Conservation (phyloP, 2,329 filamentous ascomycete genomes). For the Fusarium sp. region DNA sequence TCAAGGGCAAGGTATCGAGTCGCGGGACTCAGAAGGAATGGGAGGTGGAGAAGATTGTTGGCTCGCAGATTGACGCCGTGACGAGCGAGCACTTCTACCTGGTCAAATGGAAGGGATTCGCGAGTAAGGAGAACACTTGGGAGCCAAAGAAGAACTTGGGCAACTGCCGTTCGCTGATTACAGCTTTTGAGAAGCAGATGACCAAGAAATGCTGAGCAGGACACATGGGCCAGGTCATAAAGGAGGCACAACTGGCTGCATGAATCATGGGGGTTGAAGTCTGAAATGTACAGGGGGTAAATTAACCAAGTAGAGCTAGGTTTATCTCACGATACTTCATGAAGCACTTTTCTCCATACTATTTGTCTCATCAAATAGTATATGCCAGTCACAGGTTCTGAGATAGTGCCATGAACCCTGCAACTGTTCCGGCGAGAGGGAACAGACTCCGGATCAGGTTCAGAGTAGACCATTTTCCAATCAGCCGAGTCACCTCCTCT, state of each 20-base stretch:
- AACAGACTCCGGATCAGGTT: conserved; percentile 53
- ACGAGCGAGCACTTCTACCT: conserved; percentile 61
- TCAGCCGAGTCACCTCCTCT: conserved; percentile 44
- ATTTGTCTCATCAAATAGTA: neutral
- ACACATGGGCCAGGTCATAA: neutral
- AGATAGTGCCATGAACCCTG: conserved; percentile 44
- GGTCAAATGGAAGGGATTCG: conserved; percentile 70
- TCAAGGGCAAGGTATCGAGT: conserved; percentile 25
- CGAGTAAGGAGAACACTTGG: conserved; percentile 65
- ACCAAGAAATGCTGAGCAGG: conserved; percentile 13
- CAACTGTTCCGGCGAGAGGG: conserved; percentile 50
- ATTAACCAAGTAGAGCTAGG: neutral
- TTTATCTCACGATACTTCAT: neutral
- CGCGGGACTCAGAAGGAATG: conserved; percentile 54
- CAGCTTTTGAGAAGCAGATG: conserved; percentile 54
- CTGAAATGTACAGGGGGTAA: neutral
- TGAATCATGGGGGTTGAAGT: neutral
- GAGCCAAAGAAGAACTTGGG: conserved; percentile 64
- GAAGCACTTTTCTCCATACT: neutral
- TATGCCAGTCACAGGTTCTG: conserved; percentile 25
- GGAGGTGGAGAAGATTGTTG: conserved; percentile 65
- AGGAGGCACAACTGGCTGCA: neutral
- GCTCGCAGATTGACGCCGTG: conserved; percentile 56
- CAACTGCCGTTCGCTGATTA: conserved; percentile 57
- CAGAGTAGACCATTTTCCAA: conserved; percentile 46